A percentile compares a stretch with the other conserved stretches of the same genome.
Evolutionary conservation across 2,329 filamentous ascomycete genomes (phyloP).

Genomic region (Coccinonectria pachysandricola): DNA sequence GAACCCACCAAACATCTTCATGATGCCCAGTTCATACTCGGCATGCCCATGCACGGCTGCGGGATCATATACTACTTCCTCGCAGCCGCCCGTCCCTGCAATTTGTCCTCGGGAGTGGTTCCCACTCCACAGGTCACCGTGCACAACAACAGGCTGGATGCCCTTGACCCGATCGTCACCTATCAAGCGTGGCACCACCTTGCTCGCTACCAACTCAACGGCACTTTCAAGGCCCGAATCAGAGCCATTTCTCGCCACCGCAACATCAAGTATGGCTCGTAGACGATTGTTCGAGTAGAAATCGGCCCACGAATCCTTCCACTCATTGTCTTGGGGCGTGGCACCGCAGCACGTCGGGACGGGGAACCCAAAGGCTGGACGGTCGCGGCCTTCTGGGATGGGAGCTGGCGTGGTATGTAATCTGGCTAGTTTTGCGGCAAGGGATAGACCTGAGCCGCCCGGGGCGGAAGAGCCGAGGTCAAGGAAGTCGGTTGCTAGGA

Average conservation of each 20-base stretch:
- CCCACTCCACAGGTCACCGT: slow-evolving; percentile 91
- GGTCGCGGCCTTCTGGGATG: slow-evolving; percentile 44
- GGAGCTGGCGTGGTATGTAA: slow-evolving; percentile 71
- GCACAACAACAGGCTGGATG: slow-evolving; percentile 69
- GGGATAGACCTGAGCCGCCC: slow-evolving; percentile 38
- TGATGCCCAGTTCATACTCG: slow-evolving; percentile 88
- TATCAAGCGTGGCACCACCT: slow-evolving; percentile 68
- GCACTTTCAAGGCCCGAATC: slow-evolving; percentile 52
- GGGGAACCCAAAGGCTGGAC: slow-evolving; percentile 71
- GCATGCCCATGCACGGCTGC: slow-evolving; percentile 74
- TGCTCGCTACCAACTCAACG: slow-evolving; percentile 52
- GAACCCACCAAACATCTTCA: slow-evolving; percentile 95
- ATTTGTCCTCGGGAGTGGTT: slow-evolving; percentile 64
- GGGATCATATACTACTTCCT: slow-evolving; percentile 76
- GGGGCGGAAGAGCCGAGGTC: slow-evolving; percentile 42
- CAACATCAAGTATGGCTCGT: slow-evolving; percentile 49
- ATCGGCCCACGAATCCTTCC: slow-evolving; percentile 63
- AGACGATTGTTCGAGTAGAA: slow-evolving; percentile 77
- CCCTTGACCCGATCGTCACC: slow-evolving; percentile 54
- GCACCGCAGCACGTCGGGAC: slow-evolving; percentile 79
- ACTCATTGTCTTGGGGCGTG: slow-evolving; percentile 71
- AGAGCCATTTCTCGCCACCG: slow-evolving; percentile 49
- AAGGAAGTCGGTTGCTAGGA: slow-evolving; percentile 71
- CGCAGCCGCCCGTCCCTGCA: slow-evolving; percentile 39
- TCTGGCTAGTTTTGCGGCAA: slow-evolving; percentile 68